phyloP scores from a whole-genome alignment of 768 basidiomycete species.

The Xerocomellus intermedius region DNA sequence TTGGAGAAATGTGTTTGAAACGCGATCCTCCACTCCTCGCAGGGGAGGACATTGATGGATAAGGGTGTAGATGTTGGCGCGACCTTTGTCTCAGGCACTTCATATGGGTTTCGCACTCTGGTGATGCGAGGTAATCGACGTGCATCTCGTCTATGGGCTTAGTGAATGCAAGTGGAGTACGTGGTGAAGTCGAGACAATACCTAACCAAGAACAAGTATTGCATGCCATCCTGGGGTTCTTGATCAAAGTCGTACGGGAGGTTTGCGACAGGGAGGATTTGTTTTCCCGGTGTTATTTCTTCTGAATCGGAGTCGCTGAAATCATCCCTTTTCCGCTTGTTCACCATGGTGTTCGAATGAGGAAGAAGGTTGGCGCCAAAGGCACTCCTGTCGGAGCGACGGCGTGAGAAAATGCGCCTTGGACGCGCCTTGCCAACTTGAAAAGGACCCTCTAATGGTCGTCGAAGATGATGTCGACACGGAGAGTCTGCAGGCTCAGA shows the following conservation, averaged over 20 bases:
- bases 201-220: conserved; percentile 84
- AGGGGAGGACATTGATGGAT: conserved; percentile 48
- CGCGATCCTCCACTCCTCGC: conserved; percentile 60
- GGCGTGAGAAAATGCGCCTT: conserved; percentile 21
- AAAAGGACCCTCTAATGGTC: conserved; percentile 20
- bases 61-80: conserved; percentile 14
- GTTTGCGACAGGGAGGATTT: conserved; percentile 79
- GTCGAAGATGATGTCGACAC: conserved; percentile 59
- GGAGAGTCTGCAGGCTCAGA: conserved; percentile 76
- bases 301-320: conserved; percentile 57
- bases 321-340: conserved; percentile 58
- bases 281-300: conserved; percentile 59
- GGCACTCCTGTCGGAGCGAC: neutral
- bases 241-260: conserved; percentile 67
- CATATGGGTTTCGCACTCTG: conserved; percentile 69
- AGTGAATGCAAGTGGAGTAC: conserved; percentile 6
- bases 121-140: conserved; percentile 61
- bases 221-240: conserved; percentile 67
- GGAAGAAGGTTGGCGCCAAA: neutral
- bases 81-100: conserved; percentile 34
- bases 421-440: too few species aligned
- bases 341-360: conserved; percentile 17
- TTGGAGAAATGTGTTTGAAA: conserved; percentile 63
- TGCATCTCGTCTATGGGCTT: conserved; percentile 63
- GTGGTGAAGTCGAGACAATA: conserved; percentile 29